phyloP scores from a whole-genome alignment of 129 eudicot species.

The Deinandra increscens region DNA sequence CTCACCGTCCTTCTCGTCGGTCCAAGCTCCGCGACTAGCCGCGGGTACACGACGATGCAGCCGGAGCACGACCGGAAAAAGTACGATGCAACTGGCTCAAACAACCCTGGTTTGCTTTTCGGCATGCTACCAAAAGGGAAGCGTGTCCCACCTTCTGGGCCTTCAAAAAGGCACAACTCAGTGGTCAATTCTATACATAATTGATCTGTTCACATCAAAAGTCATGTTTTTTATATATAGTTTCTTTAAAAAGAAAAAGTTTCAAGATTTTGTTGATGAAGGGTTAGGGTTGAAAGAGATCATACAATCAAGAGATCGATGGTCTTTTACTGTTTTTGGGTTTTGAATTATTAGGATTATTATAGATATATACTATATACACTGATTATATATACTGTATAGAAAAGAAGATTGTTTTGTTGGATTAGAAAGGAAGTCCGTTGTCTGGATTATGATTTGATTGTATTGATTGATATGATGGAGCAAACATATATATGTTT shows the following conservation, averaged over 20 bases:
- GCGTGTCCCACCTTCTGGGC: slow-evolving; percentile 69
- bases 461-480: slow-evolving; percentile 1
- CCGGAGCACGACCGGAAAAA: slow-evolving; percentile 28
- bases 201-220: not conserved
- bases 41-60: slow-evolving; percentile 32
- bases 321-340: slow-evolving; percentile 15
- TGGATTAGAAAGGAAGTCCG: slow-evolving; percentile 15
- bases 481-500: slow-evolving; percentile 3
- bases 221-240: not conserved
- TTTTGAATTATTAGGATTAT: not conserved
- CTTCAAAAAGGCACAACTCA: slow-evolving; percentile 72
- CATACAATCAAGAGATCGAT: slow-evolving; percentile 1
- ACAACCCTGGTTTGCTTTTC: slow-evolving; percentile 28
- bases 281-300: slow-evolving; percentile 13
- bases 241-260: not conserved
- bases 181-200: slow-evolving; percentile 27
- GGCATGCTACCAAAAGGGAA: slow-evolving; percentile 52
- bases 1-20: slow-evolving; percentile 28
- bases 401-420: slow-evolving; percentile 23
- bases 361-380: not conserved
- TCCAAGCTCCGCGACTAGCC: slow-evolving; percentile 38
- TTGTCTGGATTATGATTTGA: slow-evolving; percentile 16
- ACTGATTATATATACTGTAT: slow-evolving; percentile 28
- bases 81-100: not conserved
- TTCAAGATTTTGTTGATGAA: slow-evolving; percentile 29